A percentile compares a stretch with the other conserved stretches of the same genome.
Evolutionary conservation across 305 asterid species (phyloP).

Genomic region (Fraxinus sp.): DNA sequence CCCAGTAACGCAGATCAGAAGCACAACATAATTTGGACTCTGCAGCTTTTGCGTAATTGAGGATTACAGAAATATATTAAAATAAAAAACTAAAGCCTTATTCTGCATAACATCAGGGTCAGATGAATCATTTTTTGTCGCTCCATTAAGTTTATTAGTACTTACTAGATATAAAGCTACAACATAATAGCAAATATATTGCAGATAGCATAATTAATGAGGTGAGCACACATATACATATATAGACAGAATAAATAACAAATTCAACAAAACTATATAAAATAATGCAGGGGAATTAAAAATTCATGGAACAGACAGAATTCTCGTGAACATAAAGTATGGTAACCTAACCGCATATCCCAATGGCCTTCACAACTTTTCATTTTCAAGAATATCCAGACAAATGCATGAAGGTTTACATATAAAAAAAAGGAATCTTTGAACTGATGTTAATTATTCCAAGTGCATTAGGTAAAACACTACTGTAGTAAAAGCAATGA

Average conservation of each 20-base stretch:
- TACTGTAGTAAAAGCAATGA: not conserved
- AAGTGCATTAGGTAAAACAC: not conserved
- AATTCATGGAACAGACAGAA: not conserved
- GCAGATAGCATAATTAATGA: not conserved
- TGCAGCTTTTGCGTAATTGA: not conserved
- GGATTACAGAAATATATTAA: not conserved
- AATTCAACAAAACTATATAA: not conserved
- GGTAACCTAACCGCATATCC: not conserved
- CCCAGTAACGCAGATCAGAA: not conserved
- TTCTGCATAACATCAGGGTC: not conserved
- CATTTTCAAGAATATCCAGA: not conserved
- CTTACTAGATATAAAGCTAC: not conserved
- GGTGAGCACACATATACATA: not conserved
- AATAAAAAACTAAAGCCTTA: not conserved
- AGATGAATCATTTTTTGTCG: not conserved
- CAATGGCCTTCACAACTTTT: not conserved
- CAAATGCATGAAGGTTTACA: not conserved
- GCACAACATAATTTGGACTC: not conserved
- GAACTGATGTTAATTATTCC: not conserved
- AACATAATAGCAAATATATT: not conserved
- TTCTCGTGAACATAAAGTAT: not conserved
- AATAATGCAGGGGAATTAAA: not conserved
- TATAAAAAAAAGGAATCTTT: not conserved
- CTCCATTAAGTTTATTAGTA: not conserved
- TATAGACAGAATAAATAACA: not conserved